These are phyloP conservation scores for Amniculicola lignicola DNA, from an alignment of 495 filamentous ascomycete species.

Conservation along the genomic window DNA sequence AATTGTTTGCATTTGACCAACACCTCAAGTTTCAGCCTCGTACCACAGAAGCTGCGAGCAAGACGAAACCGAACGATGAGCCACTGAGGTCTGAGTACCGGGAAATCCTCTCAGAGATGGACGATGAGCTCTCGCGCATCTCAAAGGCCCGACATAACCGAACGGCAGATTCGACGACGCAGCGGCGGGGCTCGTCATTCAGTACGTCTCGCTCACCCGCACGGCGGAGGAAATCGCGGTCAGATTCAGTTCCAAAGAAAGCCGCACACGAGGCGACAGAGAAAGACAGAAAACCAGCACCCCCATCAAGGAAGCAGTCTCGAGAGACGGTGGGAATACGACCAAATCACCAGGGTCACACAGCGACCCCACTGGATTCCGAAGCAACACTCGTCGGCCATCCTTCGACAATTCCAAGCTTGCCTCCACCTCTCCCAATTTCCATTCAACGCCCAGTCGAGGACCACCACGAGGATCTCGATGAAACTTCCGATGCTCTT, in stretches of 20 bases:
- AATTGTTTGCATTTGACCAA: slow-evolving; percentile 14
- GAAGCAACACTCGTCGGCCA: slow-evolving; percentile 18
- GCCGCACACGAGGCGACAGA: neutral
- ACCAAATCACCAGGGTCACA: neutral
- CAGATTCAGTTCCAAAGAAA: slow-evolving; percentile 20
- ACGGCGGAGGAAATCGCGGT: slow-evolving; percentile 18
- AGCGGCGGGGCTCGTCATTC: slow-evolving; percentile 17
- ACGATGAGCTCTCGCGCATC: slow-evolving; percentile 11
- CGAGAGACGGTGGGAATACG: neutral
- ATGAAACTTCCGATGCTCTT: slow-evolving; percentile 8
- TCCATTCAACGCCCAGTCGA: neutral
- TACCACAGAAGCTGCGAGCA: neutral
- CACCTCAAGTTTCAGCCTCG: slow-evolving; percentile 20
- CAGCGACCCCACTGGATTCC: slow-evolving; percentile 11
- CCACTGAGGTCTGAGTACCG: slow-evolving; percentile 17
- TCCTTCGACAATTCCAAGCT: neutral
- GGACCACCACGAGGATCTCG: neutral
- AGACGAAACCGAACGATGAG: neutral
- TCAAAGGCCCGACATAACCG: slow-evolving; percentile 14
- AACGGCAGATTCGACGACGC: neutral
- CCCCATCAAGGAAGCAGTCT: slow-evolving; percentile 9
- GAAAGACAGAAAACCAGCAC: slow-evolving; percentile 1
- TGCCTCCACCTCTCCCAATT: neutral
- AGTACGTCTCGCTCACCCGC: slow-evolving; percentile 12
- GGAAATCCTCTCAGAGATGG: slow-evolving; percentile 25